These are phyloP conservation scores for Colletotrichum destructivum DNA, from an alignment of 2,329 filamentous ascomycete genomes.

Conservation along the genomic window DNA sequence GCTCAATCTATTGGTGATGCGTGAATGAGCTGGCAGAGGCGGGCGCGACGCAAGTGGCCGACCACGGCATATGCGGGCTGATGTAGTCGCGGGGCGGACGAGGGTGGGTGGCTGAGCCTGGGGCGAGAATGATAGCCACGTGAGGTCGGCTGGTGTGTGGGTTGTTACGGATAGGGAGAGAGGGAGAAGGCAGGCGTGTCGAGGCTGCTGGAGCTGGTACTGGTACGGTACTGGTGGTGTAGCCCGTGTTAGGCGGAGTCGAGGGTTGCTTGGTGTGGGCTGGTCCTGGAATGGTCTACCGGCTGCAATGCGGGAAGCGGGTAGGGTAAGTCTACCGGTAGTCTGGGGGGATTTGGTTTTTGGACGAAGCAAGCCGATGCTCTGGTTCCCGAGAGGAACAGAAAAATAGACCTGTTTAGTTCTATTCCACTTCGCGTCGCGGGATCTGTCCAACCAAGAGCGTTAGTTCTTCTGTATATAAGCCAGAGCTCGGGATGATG, in stretches of 20 bases:
- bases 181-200: slow-evolving; percentile 22
- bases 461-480: slow-evolving; percentile 60
- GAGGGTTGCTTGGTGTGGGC: slow-evolving; percentile 24
- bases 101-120: slow-evolving; percentile 55
- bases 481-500: slow-evolving; percentile 54
- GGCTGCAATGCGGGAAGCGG: slow-evolving; percentile 50
- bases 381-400: slow-evolving; percentile 51
- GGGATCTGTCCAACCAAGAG: slow-evolving; percentile 60
- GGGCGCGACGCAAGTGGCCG: slow-evolving; percentile 67
- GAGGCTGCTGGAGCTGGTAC: slow-evolving; percentile 14
- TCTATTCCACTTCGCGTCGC: slow-evolving; percentile 45
- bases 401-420: slow-evolving; percentile 49
- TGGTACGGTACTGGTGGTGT: too few relatives aligned
- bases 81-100: slow-evolving; percentile 60
- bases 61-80: slow-evolving; percentile 73
- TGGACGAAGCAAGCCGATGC: slow-evolving; percentile 52
- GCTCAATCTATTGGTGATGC: slow-evolving; percentile 72
- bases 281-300: slow-evolving; percentile 43
- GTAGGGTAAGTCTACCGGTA: slow-evolving; percentile 39
- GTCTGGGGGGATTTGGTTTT: slow-evolving; percentile 33
- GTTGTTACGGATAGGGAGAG: slow-evolving; percentile 8
- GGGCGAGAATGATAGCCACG: slow-evolving; percentile 59
- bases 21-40: slow-evolving; percentile 74
- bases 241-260: slow-evolving; percentile 27
- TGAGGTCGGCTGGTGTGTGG: slow-evolving; percentile 51